Evolutionary conservation across 2,329 filamentous ascomycete species (phyloP), one percentile per base, ranked within the genome.

Genomic region (Fusarium tjaetaba): DNA sequence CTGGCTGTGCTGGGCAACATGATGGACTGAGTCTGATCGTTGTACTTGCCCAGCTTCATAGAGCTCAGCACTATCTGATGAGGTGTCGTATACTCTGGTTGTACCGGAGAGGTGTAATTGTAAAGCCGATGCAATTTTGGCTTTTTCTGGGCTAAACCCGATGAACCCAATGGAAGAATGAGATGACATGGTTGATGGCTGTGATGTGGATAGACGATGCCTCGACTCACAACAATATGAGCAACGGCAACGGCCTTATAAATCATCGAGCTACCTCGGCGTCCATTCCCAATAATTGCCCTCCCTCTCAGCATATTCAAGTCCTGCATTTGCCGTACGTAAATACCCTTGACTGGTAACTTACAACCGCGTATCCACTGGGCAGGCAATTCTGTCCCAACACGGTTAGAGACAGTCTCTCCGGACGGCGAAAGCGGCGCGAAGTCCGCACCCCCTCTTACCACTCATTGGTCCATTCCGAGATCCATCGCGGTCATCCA

Each of bases 11-110:
- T 52, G 30, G 16, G 8, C n/a, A 24, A 52, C 30, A 20, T 26
- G 32, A 26, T 36, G 30, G n/a, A 15, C 0, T 2, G 32, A 26
- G 2, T 52, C 49, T 8, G 32, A 36, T 2, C 2, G 5, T 16
- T 36, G 16, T 7, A 6, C 0, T 5, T 36, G 49, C 16, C 2
- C 32, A 4, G 32, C 5, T 52, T 0, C 30, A 18, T 11, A 15
- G 16, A 36, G 9, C 32, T 26, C 11, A 36, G 0, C 6, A 26
- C 0, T 15, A 0, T 52, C 3, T 0, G 13, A 36, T 0, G 13
- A 49, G 11, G 16, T 11, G 13, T 52, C n/a, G 2, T 2, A 36
- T 2, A 34, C 0, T 20, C 28, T 13, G 22, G 14, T 2, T 34
- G 48, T 20, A 8, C 8, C 2, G 4, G 9, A 11, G 11, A 18